Evolutionary conservation across 139 green algal species (phyloP), one percentile per base, ranked within the genome.

Genomic region (Haematococcus sp.): DNA sequence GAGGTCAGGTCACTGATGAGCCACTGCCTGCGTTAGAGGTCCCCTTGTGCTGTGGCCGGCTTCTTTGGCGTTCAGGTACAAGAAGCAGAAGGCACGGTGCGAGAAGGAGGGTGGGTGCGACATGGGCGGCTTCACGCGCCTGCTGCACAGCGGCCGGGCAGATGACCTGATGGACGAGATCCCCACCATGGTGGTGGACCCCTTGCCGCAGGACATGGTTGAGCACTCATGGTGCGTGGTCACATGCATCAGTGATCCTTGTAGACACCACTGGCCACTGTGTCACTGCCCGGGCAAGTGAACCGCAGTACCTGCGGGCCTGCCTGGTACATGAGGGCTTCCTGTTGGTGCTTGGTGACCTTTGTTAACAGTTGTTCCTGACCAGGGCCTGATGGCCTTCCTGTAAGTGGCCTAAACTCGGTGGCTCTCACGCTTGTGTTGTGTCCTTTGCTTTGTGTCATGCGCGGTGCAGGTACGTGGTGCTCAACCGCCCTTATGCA

Each of bases 91-190:
- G 68, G 75, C 75, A 34, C 73, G 87, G 66, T 95, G 95, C 76
- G 81, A 94, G 61, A 80, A 76, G 58, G 56, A 58, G 56, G 79
- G 71, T 17, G 65, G 68, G 2, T 93, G 89, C 79, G 80, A 88
- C 60, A 87, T 84, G 84, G 76, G 73, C 63, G 93, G 90, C 34
- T 99, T 96, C 84, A 99, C 95, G 15, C 88, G 95, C 11, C 71
- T 98, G 56, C 86, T 98, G 80, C 95, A 98, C 88, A 93, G 84
- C 11, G 95, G 95, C 0, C 13, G 78, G 22, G 22, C 82, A 1
- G 95, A 99, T 71, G 89, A 98, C 31, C 84, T 98, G 19, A 96
- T 99, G 89, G 88, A 95, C 59, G 76, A 81, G 67, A 94, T 99
- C 16, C 95, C 95, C 25, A 98, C 95, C 13, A 89, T 95, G 69